Conservation (phyloP, 805 yeast genomes). For the Candida khao-thaluensis region DNA sequence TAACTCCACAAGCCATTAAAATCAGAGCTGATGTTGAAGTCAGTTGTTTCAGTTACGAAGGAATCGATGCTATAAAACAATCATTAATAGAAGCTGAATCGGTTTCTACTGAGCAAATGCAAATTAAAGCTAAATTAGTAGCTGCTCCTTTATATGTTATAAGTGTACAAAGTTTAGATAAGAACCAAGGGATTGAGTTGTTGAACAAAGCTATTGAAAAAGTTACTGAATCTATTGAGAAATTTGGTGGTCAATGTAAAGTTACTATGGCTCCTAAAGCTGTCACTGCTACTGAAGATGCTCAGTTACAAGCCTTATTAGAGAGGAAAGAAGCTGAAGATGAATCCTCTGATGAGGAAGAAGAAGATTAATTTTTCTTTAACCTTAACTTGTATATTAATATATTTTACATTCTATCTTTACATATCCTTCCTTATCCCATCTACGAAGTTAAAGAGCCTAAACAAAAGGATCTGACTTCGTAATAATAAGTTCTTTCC, state of each 20-base stretch:
- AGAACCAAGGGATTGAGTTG: constrained; percentile 78
- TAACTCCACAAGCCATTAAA: constrained; percentile 97
- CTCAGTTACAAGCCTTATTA: constrained; percentile 92
- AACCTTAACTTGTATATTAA: constrained; percentile 6
- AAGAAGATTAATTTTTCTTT: constrained; percentile 31
- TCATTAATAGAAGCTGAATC: constrained; percentile 88
- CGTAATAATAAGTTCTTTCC: constrained; percentile 27
- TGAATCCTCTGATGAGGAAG: constrained; percentile 80
- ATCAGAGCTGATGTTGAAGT: constrained; percentile 99
- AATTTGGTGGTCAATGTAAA: constrained; percentile 81
- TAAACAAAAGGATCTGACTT: constrained; percentile 13
- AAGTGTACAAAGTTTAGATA: constrained; percentile 90
- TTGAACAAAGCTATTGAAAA: constrained; percentile 77
- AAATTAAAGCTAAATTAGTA: constrained; percentile 89
- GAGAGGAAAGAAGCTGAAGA: constrained; percentile 91
- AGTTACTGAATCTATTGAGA: constrained; percentile 66
- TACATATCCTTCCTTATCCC: background rate
- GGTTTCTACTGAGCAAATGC: constrained; percentile 77
- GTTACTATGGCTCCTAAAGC: constrained; percentile 99
- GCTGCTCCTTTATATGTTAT: constrained; percentile 97
- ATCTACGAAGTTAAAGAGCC: too few species aligned
- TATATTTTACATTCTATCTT: background rate
- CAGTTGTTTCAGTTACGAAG: constrained; percentile 95
- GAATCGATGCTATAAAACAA: constrained; percentile 92
- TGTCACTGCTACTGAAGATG: constrained; percentile 97